phyloP scores from a whole-genome alignment of 768 basidiomycete genomes.

The Coprinellus micaceus region DNA sequence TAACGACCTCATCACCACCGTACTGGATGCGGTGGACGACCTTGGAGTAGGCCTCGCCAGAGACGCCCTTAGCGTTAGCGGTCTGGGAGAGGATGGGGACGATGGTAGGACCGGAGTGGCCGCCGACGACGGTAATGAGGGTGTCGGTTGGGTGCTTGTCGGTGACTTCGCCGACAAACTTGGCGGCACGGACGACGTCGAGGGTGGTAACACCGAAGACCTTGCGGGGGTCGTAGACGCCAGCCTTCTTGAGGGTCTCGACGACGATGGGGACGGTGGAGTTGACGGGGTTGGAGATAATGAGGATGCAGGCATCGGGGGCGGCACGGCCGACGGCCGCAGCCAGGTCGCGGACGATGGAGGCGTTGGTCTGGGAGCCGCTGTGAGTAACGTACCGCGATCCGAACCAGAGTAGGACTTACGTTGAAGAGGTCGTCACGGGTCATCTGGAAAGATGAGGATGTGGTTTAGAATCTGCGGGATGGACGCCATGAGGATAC shows the following conservation, averaged over 20 bases:
- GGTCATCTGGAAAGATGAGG: slow-evolving; percentile 66
- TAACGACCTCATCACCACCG: slow-evolving; percentile 97
- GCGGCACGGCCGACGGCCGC: slow-evolving; percentile 79
- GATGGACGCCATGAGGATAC: slow-evolving; percentile 1
- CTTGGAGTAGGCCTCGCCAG: slow-evolving; percentile 69
- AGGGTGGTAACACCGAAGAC: slow-evolving; percentile 98
- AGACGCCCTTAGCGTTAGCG: slow-evolving; percentile 61
- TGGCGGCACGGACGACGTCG: slow-evolving; percentile 93
- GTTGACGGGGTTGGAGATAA: slow-evolving; percentile 99
- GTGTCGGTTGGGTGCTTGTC: slow-evolving; percentile 64
- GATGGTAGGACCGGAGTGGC: slow-evolving; percentile 96
- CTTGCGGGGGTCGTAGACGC: slow-evolving; percentile 84
- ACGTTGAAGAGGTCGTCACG: slow-evolving; percentile 96
- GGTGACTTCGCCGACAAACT: slow-evolving; percentile 76
- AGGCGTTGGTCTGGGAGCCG: slow-evolving; percentile 79
- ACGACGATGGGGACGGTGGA: slow-evolving; percentile 98
- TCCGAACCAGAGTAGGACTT: slow-evolving; percentile 25
- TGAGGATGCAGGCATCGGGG: slow-evolving; percentile 88
- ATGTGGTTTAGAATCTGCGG: slow-evolving; percentile 12
- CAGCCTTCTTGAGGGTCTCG: slow-evolving; percentile 83
- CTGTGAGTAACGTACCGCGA: background rate
- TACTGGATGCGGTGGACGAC: slow-evolving; percentile 94
- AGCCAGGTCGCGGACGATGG: slow-evolving; percentile 95
- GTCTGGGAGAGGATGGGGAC: slow-evolving; percentile 92
- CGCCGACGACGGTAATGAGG: slow-evolving; percentile 84